Percentiles rank a stretch among this genome's conserved stretches.
Conservation (phyloP, 2,329 filamentous ascomycete species). For the Sporothrix brasiliensis region DNA sequence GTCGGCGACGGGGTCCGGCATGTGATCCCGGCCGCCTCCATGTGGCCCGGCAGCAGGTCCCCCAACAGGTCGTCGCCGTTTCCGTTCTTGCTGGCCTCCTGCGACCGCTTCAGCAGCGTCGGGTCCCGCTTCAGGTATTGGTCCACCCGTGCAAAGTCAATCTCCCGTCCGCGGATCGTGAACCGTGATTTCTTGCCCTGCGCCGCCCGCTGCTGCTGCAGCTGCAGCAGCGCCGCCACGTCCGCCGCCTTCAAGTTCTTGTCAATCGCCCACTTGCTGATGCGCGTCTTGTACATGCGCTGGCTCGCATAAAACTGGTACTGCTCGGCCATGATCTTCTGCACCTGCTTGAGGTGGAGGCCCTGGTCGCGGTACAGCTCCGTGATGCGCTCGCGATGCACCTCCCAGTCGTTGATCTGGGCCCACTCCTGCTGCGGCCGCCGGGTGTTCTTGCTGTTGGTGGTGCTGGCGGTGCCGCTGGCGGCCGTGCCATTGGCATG, state of each 20-base stretch:
- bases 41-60: constrained; percentile 34
- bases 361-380: constrained; percentile 39
- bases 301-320: constrained; percentile 40
- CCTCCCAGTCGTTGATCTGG: constrained; percentile 39
- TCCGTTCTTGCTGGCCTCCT: constrained; percentile 24
- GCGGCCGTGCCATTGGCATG: no score
- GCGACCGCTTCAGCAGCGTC: constrained; percentile 33
- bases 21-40: constrained; percentile 35
- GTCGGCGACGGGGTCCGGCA: constrained; percentile 39
- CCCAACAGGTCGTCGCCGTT: constrained; percentile 31
- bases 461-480: background rate
- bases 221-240: constrained; percentile 39
- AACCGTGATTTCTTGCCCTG: constrained; percentile 39
- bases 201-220: constrained; percentile 38
- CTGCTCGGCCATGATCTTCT: constrained; percentile 39
- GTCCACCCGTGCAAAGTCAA: constrained; percentile 40
- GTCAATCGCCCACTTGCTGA: constrained; percentile 43
- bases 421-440: constrained; percentile 33
- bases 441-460: background rate
- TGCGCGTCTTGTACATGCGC: constrained; percentile 44
- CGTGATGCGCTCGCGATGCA: constrained; percentile 39
- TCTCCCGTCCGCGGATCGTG: constrained; percentile 38
- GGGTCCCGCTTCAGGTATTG: constrained; percentile 40
- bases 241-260: constrained; percentile 43
- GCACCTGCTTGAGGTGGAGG: constrained; percentile 40